These are phyloP conservation scores for Brassica juncea DNA, from an alignment of 345 rosid genomes.

Conservation along the genomic window DNA sequence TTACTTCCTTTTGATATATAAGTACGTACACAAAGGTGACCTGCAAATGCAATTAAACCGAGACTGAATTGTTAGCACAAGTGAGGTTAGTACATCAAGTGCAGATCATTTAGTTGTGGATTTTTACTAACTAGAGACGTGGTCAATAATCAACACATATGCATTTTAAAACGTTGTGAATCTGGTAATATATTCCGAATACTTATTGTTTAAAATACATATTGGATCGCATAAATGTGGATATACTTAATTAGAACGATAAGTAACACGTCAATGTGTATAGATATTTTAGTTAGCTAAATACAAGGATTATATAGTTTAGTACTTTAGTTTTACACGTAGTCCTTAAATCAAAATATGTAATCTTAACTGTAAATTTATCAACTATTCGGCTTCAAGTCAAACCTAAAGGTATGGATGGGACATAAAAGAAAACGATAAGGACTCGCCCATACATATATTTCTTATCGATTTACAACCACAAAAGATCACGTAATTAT, in stretches of 20 bases:
- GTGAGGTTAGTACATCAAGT: neutral
- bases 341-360: neutral
- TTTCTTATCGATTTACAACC: neutral
- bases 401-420: neutral
- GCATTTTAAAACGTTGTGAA: slow-evolving; percentile 12
- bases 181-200: neutral
- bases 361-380: too few relatives aligned
- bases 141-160: neutral
- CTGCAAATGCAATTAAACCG: neutral
- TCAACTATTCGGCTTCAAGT: neutral
- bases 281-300: neutral
- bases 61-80: neutral
- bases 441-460: slow-evolving; percentile 17
- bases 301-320: neutral
- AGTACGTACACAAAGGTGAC: neutral
- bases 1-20: neutral
- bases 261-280: neutral
- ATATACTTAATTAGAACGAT: neutral
- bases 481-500: slow-evolving; percentile 2
- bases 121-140: neutral
- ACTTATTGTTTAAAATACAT: neutral
- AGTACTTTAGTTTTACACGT: neutral
- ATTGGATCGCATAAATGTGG: neutral
- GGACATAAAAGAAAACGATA: slow-evolving; percentile 2
- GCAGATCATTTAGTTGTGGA: neutral